phyloP scores from a whole-genome alignment of 495 filamentous ascomycete species.

The Staphylotrichum longicolle region DNA sequence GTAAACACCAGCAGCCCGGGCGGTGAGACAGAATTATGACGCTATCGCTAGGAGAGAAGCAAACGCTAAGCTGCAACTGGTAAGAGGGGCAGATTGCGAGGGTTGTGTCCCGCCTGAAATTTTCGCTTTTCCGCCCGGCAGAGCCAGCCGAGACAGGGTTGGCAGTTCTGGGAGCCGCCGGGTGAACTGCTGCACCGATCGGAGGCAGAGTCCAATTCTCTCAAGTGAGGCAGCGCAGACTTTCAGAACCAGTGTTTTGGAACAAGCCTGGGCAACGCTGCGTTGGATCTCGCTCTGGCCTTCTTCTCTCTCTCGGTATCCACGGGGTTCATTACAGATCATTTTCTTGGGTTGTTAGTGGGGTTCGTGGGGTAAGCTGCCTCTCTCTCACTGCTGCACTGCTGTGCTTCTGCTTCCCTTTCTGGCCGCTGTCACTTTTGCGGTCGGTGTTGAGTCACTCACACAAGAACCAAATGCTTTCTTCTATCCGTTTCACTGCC shows the following conservation, averaged over 20 bases:
- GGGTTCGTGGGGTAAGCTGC: conserved; percentile 25
- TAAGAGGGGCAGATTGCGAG: conserved; percentile 29
- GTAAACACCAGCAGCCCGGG: conserved; percentile 30
- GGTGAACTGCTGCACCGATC: conserved; percentile 15
- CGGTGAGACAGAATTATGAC: conserved; percentile 30
- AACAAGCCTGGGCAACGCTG: background rate
- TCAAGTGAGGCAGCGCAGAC: conserved; percentile 12
- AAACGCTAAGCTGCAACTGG: conserved; percentile 27
- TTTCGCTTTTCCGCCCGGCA: conserved; percentile 8
- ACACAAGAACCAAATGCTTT: background rate
- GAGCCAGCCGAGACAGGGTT: conserved; percentile 7
- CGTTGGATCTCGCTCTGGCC: background rate
- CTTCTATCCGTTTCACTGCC: background rate
- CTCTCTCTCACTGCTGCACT: background rate
- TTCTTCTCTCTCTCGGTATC: background rate
- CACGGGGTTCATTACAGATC: background rate
- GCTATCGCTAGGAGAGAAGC: conserved; percentile 18
- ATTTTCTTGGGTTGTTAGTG: conserved; percentile 9
- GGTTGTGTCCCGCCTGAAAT: conserved; percentile 10
- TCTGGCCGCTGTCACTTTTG: background rate
- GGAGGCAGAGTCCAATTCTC: conserved; percentile 23
- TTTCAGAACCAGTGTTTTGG: background rate
- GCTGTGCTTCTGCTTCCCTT: background rate
- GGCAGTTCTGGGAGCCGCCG: conserved; percentile 5
- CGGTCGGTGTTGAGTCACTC: conserved; percentile 4